Evolutionary conservation across 2,329 filamentous ascomycete genomes (phyloP).

Genomic region (Raffaelea ambrosiae): DNA sequence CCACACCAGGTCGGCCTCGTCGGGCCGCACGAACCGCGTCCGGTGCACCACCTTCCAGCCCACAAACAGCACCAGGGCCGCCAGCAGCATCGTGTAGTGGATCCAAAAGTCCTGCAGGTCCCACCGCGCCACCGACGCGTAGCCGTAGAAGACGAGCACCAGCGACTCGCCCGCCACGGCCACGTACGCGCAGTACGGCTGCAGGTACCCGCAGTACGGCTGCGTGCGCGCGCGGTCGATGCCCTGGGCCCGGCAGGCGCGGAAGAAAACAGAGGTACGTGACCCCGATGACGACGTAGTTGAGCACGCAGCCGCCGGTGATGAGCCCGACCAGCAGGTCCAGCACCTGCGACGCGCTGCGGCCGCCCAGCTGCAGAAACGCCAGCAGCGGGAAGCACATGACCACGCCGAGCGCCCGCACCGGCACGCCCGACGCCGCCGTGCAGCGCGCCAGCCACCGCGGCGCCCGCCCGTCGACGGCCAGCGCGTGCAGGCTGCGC

Average conservation of each 20-base stretch:
- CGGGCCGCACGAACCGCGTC: conserved; percentile 31
- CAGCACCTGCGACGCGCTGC: conserved; percentile 24
- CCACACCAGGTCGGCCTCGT: conserved; percentile 12
- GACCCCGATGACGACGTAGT: conserved; percentile 29
- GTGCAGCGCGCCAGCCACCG: neutral
- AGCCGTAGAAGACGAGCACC: conserved; percentile 35
- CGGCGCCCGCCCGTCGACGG: neutral
- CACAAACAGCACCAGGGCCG: conserved; percentile 42
- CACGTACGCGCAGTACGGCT: conserved; percentile 28
- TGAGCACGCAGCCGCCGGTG: conserved; percentile 29
- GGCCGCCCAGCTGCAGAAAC: conserved; percentile 11
- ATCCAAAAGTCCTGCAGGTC: conserved; percentile 35
- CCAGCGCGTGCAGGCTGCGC: conserved; percentile 49
- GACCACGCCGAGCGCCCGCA: neutral
- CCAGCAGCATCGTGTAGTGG: conserved; percentile 48
- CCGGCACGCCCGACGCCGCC: neutral
- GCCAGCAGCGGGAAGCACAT: neutral
- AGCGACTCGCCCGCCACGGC: conserved; percentile 3
- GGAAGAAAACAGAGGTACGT: conserved; percentile 28
- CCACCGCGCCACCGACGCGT: conserved; percentile 39
- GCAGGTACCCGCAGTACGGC: conserved; percentile 25
- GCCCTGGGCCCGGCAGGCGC: conserved; percentile 25
- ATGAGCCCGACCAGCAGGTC: conserved; percentile 27
- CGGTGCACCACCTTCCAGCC: conserved; percentile 56
- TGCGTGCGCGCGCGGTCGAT: conserved; percentile 20